Evolutionary conservation across 164 flowering plant species (phyloP).

Genomic region (Santalum album): DNA sequence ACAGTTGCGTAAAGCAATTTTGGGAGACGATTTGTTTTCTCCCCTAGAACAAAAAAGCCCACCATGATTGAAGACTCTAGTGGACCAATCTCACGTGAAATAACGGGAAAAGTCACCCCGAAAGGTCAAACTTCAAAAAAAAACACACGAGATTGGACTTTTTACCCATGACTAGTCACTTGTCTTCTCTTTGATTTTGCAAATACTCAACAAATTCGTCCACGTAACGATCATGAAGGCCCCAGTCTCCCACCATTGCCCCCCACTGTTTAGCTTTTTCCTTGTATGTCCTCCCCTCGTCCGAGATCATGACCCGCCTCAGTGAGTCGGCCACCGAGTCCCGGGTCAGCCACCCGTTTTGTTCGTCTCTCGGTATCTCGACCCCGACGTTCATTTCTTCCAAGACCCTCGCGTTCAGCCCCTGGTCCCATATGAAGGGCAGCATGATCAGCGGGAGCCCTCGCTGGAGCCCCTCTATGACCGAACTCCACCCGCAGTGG

Average conservation of each 20-base stretch:
- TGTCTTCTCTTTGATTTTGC: too few relatives aligned
- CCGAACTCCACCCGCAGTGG: constrained; percentile 23
- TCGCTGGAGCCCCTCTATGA: constrained; percentile 10
- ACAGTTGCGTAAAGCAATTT: too few relatives aligned
- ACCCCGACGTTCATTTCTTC: constrained; percentile 10
- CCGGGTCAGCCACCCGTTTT: constrained; percentile 12
- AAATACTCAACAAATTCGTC: not conserved
- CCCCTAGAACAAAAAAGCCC: too few relatives aligned
- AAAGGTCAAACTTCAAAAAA: too few relatives aligned
- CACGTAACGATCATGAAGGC: not conserved
- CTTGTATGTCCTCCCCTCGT: constrained; percentile 5
- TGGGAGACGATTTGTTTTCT: too few relatives aligned
- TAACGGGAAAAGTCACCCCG: too few relatives aligned
- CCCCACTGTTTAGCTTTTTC: constrained; percentile 9
- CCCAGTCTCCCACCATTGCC: constrained; percentile 6
- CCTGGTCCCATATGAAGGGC: constrained; percentile 13
- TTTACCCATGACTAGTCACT: too few relatives aligned
- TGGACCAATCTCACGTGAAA: too few relatives aligned
- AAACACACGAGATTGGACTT: too few relatives aligned
- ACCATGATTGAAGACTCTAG: too few relatives aligned
- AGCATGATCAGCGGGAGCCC: constrained; percentile 9
- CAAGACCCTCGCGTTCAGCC: constrained; percentile 14
- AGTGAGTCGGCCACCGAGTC: constrained; percentile 16
- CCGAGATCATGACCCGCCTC: constrained; percentile 7
- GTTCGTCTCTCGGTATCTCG: constrained; percentile 11